Conservation (phyloP, 306 rosid species). For the Cicer yamashitae region DNA sequence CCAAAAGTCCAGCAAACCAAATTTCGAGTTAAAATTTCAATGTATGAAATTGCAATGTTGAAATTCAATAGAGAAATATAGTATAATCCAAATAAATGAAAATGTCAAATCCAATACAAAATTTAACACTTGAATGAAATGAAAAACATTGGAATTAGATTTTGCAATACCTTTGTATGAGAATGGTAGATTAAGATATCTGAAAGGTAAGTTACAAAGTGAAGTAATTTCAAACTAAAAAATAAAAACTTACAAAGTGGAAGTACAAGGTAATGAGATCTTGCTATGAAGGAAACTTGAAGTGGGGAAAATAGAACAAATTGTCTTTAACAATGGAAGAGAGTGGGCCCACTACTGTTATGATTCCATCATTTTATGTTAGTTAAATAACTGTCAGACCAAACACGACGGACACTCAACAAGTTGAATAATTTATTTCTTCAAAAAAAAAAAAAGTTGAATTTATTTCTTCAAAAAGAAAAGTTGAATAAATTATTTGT, state of each 20-base stretch:
- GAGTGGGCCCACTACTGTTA: not conserved
- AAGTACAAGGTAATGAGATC: not conserved
- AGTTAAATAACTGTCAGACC: slow-evolving; percentile 13
- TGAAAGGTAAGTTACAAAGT: not conserved
- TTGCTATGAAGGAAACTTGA: not conserved
- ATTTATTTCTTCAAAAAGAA: not conserved
- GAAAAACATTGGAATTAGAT: not conserved
- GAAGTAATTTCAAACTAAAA: not conserved
- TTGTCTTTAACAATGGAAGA: not conserved
- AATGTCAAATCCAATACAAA: not conserved
- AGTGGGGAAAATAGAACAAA: too few relatives aligned
- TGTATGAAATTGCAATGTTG: not conserved
- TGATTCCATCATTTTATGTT: not conserved
- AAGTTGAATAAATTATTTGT: too few relatives aligned
- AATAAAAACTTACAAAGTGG: not conserved
- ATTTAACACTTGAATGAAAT: not conserved
- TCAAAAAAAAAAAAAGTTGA: not conserved
- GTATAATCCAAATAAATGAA: not conserved
- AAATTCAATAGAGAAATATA: not conserved
- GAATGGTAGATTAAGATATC: not conserved
- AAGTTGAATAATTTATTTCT: not conserved
- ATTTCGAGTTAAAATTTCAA: not conserved
- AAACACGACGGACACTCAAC: slow-evolving; percentile 11
- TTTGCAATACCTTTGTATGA: not conserved
- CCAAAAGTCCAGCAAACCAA: not conserved